Conservation (phyloP, 495 filamentous ascomycete genomes). For the Cercophora newfieldiana region DNA sequence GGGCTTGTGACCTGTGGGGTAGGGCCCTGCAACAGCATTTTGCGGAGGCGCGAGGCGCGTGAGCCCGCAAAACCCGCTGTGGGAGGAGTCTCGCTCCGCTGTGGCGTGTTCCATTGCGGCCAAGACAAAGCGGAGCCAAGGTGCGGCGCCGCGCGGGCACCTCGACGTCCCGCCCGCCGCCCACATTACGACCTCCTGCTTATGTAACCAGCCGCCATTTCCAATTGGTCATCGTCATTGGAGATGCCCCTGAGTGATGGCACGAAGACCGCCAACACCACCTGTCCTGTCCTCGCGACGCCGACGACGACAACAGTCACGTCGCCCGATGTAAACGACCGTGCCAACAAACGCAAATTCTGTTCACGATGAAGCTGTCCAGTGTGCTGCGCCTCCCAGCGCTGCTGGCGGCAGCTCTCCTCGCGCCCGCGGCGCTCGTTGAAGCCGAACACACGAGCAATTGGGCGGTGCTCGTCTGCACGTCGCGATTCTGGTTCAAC, state of each 20-base stretch:
- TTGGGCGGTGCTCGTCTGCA: slow-evolving; percentile 96
- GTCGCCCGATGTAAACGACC: neutral
- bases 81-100: neutral
- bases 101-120: neutral
- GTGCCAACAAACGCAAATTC: neutral
- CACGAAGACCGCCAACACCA: neutral
- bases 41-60: neutral
- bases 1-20: slow-evolving; percentile 23
- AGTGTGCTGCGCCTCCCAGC: slow-evolving; percentile 40
- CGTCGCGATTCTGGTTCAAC: slow-evolving; percentile 99
- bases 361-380: slow-evolving; percentile 40
- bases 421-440: slow-evolving; percentile 42
- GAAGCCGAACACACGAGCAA: slow-evolving; percentile 89
- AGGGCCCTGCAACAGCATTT: neutral
- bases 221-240: neutral
- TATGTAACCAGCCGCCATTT: neutral
- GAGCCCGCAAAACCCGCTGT: neutral
- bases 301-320: neutral
- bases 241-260: neutral
- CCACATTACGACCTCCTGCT: too few species aligned
- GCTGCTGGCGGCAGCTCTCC: slow-evolving; percentile 45
- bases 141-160: neutral
- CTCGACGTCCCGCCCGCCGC: neutral
- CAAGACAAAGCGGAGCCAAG: neutral
- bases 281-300: neutral